These are phyloP conservation scores for Viola odorata DNA, from an alignment of 345 rosid species.

Conservation along the genomic window DNA sequence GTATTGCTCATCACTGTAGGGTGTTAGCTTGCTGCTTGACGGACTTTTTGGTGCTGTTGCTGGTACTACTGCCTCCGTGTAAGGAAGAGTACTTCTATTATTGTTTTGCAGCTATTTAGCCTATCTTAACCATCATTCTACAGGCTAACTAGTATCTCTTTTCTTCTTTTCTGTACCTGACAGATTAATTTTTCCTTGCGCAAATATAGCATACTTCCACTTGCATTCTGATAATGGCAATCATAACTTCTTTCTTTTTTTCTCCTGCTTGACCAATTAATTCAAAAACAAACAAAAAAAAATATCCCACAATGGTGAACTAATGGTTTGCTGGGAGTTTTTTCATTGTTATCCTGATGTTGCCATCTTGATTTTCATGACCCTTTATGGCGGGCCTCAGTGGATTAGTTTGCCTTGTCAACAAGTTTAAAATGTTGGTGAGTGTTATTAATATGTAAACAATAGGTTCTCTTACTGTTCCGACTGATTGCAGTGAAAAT, in stretches of 20 bases:
- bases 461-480: conserved; percentile 1
- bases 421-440: not conserved
- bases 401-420: not conserved
- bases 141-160: no score
- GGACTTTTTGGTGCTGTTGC: conserved; percentile 82
- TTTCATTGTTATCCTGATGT: not conserved
- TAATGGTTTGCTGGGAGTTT: not conserved
- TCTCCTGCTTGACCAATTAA: not conserved
- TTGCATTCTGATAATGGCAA: no score
- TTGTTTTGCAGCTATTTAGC: not conserved
- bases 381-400: not conserved
- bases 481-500: conserved; percentile 65
- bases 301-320: not conserved
- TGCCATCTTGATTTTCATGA: not conserved
- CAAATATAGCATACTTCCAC: no score
- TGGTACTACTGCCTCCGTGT: conserved; percentile 95
- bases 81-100: conserved; percentile 23
- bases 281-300: no score
- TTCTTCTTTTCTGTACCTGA: no score
- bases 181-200: no score
- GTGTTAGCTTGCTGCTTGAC: conserved; percentile 71
- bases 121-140: not conserved
- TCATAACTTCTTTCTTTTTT: not conserved
- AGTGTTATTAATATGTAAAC: not conserved
- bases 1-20: conserved; percentile 35